phyloP scores from a whole-genome alignment of 345 rosid genomes.

The Sisymbrium altissimum region DNA sequence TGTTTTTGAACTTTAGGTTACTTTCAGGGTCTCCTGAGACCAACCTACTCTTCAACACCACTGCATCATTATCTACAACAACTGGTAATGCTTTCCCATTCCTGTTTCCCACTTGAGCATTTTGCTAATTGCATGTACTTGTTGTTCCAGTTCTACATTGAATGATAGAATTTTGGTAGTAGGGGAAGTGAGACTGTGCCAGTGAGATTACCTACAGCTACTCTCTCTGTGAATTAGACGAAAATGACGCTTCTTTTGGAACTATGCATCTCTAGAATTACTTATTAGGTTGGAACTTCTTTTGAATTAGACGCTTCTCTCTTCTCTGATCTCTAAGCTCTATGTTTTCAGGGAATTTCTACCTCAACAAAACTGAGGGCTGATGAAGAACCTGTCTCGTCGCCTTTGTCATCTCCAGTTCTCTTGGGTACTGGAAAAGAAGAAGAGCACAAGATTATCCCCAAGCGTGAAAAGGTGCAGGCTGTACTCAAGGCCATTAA shows the following conservation, averaged over 20 bases:
- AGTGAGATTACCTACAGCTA: neutral
- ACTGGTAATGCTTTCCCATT: constrained; percentile 41
- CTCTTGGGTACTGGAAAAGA: constrained; percentile 49
- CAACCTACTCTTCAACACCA: constrained; percentile 44
- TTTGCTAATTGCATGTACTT: neutral
- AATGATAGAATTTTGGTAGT: neutral
- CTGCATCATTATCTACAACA: constrained; percentile 64
- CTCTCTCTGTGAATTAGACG: neutral
- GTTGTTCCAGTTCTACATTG: neutral
- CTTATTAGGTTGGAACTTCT: neutral
- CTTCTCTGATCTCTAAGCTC: too few relatives aligned
- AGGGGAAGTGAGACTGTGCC: neutral
- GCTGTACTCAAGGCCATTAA: constrained; percentile 85
- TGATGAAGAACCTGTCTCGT: constrained; percentile 64
- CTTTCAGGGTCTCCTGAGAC: constrained; percentile 42
- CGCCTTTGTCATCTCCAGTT: constrained; percentile 70
- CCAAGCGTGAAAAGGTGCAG: constrained; percentile 71
- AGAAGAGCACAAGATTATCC: constrained; percentile 56
- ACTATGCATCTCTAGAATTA: neutral
- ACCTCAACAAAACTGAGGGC: constrained; percentile 61
- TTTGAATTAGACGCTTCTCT: neutral
- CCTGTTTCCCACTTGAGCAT: neutral
- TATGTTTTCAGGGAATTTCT: constrained; percentile 57
- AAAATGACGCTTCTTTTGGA: neutral
- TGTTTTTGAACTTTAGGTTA: constrained; percentile 44